Percentiles rank a stretch among this genome's conserved stretches.
Conservation (phyloP, 768 basidiomycete species). For the Lepiota brunneoincarnata region DNA sequence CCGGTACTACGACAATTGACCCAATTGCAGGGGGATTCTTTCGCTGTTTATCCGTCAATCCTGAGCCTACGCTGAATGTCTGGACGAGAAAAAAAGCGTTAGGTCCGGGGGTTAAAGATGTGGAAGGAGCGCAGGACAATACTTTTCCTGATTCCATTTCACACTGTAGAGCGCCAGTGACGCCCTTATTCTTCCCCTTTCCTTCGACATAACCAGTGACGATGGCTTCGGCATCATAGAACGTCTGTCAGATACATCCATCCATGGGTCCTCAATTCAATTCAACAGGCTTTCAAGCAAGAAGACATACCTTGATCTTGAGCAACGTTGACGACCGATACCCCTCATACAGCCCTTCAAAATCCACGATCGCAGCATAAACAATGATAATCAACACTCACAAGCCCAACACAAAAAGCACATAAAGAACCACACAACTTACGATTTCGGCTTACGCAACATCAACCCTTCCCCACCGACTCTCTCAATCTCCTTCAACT, state of each 20-base stretch:
- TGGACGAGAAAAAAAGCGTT: conserved; percentile 16
- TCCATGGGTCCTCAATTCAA: neutral
- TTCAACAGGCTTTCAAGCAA: neutral
- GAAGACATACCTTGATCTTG: conserved; percentile 46
- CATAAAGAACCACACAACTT: conserved; percentile 16
- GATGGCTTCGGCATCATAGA: conserved; percentile 59
- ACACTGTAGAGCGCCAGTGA: conserved; percentile 49
- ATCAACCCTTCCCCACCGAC: conserved; percentile 60
- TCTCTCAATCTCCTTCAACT: conserved; percentile 50
- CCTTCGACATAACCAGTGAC: conserved; percentile 57
- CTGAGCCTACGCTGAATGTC: conserved; percentile 57
- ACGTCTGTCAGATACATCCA: conserved; percentile 34
- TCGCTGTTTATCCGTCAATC: conserved; percentile 52
- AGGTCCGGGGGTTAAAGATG: neutral
- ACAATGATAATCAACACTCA: too few relatives aligned
- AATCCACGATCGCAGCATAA: too few relatives aligned
- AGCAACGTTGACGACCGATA: conserved; percentile 44
- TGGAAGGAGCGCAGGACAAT: conserved; percentile 8
- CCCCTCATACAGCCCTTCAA: conserved; percentile 39
- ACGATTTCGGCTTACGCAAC: conserved; percentile 51
- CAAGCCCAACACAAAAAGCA: neutral
- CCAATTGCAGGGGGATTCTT: conserved; percentile 53
- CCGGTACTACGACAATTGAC: conserved; percentile 52
- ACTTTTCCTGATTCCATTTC: conserved; percentile 64
- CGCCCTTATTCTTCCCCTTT: conserved; percentile 48